Evolutionary conservation across 331 rosid species (phyloP).

Genomic region (Dryas integrifolia): DNA sequence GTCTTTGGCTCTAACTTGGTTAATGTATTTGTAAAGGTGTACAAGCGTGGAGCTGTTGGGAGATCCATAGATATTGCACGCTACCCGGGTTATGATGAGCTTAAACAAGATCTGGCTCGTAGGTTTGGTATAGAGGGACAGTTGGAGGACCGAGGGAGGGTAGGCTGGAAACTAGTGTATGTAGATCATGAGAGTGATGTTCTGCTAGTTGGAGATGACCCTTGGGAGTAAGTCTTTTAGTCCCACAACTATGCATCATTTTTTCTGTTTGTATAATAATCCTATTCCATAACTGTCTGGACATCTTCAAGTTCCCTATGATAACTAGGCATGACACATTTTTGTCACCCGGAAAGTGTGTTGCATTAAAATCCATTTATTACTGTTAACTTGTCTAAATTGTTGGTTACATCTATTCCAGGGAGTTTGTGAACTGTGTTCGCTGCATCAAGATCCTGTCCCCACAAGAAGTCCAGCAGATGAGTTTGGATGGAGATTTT

Average conservation of each 20-base stretch:
- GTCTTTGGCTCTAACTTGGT: conserved; percentile 20
- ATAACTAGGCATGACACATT: background rate
- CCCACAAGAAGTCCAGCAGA: conserved; percentile 91
- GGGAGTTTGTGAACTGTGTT: conserved; percentile 94
- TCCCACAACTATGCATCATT: background rate
- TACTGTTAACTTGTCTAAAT: background rate
- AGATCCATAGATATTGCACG: conserved; percentile 88
- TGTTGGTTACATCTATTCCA: conserved; percentile 28
- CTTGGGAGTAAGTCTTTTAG: conserved; percentile 78
- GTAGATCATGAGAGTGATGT: conserved; percentile 94
- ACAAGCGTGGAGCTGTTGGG: conserved; percentile 99
- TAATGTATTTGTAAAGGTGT: conserved; percentile 49
- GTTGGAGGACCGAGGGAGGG: conserved; percentile 76
- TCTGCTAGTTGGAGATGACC: conserved; percentile 94
- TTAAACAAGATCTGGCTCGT: conserved; percentile 88
- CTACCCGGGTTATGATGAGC: conserved; percentile 80
- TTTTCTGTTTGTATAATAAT: background rate
- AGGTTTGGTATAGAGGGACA: conserved; percentile 95
- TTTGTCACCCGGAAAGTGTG: background rate
- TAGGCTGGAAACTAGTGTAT: conserved; percentile 95
- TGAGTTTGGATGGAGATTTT: conserved; percentile 92
- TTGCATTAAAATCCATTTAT: background rate
- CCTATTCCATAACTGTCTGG: background rate
- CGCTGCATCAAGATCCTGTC: conserved; percentile 90
- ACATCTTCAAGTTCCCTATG: background rate